A percentile compares a stretch with the other conserved stretches of the same genome.
These are phyloP conservation scores for Pichia thaimueangensis DNA, from an alignment of 805 yeast genomes.

Conservation along the genomic window DNA sequence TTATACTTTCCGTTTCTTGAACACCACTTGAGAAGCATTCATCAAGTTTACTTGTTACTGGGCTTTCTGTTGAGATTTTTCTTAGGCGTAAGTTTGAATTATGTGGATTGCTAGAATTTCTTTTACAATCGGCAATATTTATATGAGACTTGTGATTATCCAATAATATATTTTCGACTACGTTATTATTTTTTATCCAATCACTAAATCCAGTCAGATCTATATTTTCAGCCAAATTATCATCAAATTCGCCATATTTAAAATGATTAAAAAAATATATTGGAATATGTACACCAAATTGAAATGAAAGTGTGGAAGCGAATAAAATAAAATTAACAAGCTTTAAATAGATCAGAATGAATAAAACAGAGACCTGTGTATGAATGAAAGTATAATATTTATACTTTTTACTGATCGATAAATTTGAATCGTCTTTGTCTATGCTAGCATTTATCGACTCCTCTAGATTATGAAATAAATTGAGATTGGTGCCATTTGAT, in stretches of 20 bases:
- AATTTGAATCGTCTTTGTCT: background rate
- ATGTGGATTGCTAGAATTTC: background rate
- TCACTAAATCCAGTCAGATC: constrained; percentile 2
- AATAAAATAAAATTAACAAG: constrained; percentile 20
- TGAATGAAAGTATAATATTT: constrained; percentile 17
- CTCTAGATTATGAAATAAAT: background rate
- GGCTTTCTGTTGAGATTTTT: background rate
- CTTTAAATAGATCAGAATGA: constrained; percentile 18
- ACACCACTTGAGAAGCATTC: background rate
- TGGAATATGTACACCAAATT: constrained; percentile 18
- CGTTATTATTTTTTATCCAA: background rate
- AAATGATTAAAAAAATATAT: constrained; percentile 15
- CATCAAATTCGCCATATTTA: background rate
- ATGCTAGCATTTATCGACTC: background rate
- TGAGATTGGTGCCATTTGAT: constrained; percentile 12
- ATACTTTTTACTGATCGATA: background rate
- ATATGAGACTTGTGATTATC: background rate
- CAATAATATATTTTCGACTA: background rate
- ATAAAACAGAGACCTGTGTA: constrained; percentile 12
- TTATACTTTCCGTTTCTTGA: background rate
- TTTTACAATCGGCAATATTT: background rate
- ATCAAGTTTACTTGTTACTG: background rate
- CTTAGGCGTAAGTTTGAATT: background rate
- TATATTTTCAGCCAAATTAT: background rate
- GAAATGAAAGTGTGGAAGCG: constrained; percentile 14